phyloP scores from a whole-genome alignment of 768 basidiomycete genomes.

The Amanita inopinata region DNA sequence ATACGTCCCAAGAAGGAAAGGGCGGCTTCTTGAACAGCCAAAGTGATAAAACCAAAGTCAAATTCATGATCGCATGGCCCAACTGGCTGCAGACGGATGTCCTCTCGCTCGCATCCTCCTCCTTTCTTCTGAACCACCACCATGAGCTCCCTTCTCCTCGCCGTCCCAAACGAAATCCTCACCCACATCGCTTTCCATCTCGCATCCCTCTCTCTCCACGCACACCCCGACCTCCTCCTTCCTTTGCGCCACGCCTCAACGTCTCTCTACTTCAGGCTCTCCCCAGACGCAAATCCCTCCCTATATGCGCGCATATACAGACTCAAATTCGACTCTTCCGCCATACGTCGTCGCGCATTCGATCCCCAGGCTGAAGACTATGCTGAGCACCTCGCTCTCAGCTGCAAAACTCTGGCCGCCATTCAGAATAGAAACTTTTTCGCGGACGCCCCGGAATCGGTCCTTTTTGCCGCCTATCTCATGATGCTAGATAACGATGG shows the following conservation, averaged over 20 bases:
- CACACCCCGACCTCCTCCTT: slow-evolving; percentile 37
- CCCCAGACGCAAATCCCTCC: slow-evolving; percentile 23
- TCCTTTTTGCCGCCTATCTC: slow-evolving; percentile 38
- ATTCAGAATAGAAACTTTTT: slow-evolving; percentile 24
- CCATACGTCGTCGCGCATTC: slow-evolving; percentile 42
- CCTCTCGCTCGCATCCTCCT: not conserved
- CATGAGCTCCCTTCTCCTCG: slow-evolving; percentile 14
- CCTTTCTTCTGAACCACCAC: slow-evolving; percentile 1
- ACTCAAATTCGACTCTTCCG: slow-evolving; percentile 44
- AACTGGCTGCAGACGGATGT: not conserved
- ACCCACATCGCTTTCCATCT: slow-evolving; percentile 43
- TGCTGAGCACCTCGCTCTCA: slow-evolving; percentile 24
- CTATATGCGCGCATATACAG: slow-evolving; percentile 49
- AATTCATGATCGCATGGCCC: slow-evolving; percentile 4
- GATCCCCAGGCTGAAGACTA: slow-evolving; percentile 21
- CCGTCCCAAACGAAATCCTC: slow-evolving; percentile 37
- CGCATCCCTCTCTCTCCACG: slow-evolving; percentile 28
- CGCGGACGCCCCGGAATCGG: slow-evolving; percentile 18
- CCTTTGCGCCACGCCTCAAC: slow-evolving; percentile 39
- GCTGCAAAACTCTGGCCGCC: slow-evolving; percentile 30
- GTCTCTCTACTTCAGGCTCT: slow-evolving; percentile 21
- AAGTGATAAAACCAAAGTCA: slow-evolving; percentile 4
- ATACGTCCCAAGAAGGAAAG: not conserved
- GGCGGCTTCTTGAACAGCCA: not conserved
- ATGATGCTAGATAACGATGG: slow-evolving; percentile 64